Base-by-base conservation (phyloP, 2,329 filamentous ascomycete species). In the Mollisia scopiformis region DNA sequence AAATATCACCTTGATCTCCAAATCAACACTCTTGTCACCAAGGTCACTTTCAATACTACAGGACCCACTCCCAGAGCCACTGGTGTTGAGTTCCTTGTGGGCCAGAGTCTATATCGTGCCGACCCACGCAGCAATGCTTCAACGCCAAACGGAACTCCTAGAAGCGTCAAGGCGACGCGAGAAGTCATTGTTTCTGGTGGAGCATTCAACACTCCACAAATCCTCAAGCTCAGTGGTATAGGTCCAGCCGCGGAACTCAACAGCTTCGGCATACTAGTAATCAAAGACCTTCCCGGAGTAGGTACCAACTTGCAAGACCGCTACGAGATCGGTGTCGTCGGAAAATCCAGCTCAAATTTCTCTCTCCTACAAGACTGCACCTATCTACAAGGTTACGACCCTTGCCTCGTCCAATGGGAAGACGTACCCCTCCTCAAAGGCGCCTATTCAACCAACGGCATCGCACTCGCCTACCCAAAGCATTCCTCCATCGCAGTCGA, bases 271-370 rank as follows among this genome's bases (percentile, higher is more conserved):
- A 86, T 88, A 61, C 73, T 77, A 1, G 76, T 86, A 2, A 66
- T 87, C 28, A 84, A 57, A 3, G 79, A 89, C 68, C 77, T 86
- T 1, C 86, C 85, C 0, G 86, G 90, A 10, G 86, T 90, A n/a
- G 87, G 86, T 39, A 79, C 76, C 33, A 88, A 88, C 72, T 75
- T 88, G 2, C 79, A 83, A 82, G 65, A 79, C 81, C 56, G 82
- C 60, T 82, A 83, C 69, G 82, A 82, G 69, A 77, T 81, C 52
- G 73, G 75, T 19, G 73, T 82, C 28, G 71, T 79, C 37, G 80
- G 77, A 31, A 75, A 80, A 6, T 64, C 74, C 30, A 70, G 75
- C 30, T 61, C 71, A 2, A 71, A 37, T 16, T 37, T 37, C 33
- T 37, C 33, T 37, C 33, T 37, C 70, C 23, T 76, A 54, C 62